Conservation (phyloP, 164 flowering plant genomes). For the Protea cynaroides region DNA sequence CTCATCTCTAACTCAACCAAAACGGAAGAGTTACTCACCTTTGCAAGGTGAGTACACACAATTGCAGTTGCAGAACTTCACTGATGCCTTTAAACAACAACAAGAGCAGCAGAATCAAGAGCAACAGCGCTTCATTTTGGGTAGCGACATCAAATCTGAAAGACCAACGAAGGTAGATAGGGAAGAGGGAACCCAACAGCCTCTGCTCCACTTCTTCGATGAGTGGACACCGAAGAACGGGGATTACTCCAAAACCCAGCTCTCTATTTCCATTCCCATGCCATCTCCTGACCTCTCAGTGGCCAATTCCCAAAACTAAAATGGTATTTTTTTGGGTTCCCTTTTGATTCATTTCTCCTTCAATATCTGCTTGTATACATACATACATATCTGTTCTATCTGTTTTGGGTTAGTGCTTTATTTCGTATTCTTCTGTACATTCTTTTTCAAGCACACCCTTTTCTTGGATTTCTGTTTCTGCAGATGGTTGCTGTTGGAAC, state of each 20-base stretch:
- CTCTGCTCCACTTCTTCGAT: slow-evolving; percentile 35
- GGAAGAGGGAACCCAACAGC: slow-evolving; percentile 28
- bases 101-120: slow-evolving; percentile 11
- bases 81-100: slow-evolving; percentile 6
- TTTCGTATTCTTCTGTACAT: neutral
- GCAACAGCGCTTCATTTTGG: slow-evolving; percentile 37
- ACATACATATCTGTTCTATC: too few relatives aligned
- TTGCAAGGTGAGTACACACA: slow-evolving; percentile 11
- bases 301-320: slow-evolving; percentile 16
- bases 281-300: slow-evolving; percentile 16
- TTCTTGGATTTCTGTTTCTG: too few relatives aligned
- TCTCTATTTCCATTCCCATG: slow-evolving; percentile 29
- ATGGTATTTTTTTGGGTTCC: slow-evolving; percentile 9
- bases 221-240: slow-evolving; percentile 34
- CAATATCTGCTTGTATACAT: neutral
- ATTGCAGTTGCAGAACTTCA: slow-evolving; percentile 10
- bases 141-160: slow-evolving; percentile 31
- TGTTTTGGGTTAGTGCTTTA: neutral
- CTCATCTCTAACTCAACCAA: slow-evolving; percentile 8
- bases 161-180: slow-evolving; percentile 17
- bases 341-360: neutral
- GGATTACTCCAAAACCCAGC: slow-evolving; percentile 25
- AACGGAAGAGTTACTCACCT: slow-evolving; percentile 4
- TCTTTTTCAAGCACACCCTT: neutral
- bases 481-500: neutral